Base-by-base conservation (phyloP, 441 rosid species). In the Rhodomyrtus psidioides region DNA sequence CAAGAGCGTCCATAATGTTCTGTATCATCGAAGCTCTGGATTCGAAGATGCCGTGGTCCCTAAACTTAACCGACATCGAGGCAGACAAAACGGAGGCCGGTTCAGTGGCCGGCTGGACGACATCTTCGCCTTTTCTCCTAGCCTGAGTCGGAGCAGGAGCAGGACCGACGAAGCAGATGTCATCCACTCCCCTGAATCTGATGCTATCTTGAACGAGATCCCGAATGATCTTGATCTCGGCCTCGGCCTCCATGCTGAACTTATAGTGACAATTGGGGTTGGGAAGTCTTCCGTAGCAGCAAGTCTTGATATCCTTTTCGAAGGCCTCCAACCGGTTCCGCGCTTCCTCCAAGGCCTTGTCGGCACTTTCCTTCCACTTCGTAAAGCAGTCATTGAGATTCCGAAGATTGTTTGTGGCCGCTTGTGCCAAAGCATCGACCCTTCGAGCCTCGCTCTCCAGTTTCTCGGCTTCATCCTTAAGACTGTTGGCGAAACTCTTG, bases 331-430 rank as follows among this genome's bases (percentile, higher is more conserved):
- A 46, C 49, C 42, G 42, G 3, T 39, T 39, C 5, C 5, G 42
- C 42, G n/a, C n/a, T n/a, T 62, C 75, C 12, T 16, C 17, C 75
- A 62, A 28, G 74, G 74, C 42, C 24, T 16, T 30, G n/a, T 28
- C 74, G 2, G 24, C 74, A 16, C 9, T 60, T 62, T 34, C 0
- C 39, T 60, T 19, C 70, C 70, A 60, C 6, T 6, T 6, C 12
- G 39, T 26, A 7, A 57, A 2, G 1, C 0, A 0, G 24, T 0
- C 0, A n/a, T 57, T 1, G 7, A 57, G 0, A 4, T 2, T 9
- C 6, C 59, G 27, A 12, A 5, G 1, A 57, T 57, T 57, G 60
- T 26, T 5, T 10, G 3, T 26, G 15, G 28, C 28, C 60, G 0
- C 27, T 26, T 26, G 14, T 0, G 1, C 14, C 3, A 0, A 1